Conservation (phyloP, 1,284 basidiomycete species). For the Polyporus tsugae region DNA sequence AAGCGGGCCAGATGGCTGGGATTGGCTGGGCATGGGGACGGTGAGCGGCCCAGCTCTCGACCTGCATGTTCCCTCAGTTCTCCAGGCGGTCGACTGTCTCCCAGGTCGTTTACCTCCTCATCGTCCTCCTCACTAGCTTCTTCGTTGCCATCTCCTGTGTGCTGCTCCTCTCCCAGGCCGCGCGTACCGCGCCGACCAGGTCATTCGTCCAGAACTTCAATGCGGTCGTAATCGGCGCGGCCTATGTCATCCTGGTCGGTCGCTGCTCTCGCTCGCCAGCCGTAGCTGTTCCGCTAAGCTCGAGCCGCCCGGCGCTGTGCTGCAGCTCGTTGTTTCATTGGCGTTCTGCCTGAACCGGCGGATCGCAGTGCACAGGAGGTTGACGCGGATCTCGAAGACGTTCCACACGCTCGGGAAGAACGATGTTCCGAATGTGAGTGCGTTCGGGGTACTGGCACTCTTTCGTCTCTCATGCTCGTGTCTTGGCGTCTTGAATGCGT, state of each 20-base stretch:
- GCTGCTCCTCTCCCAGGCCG: constrained; percentile 72
- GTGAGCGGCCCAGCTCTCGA: not conserved
- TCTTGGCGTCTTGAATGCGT: not conserved
- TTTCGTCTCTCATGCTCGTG: not conserved
- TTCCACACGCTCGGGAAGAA: constrained; percentile 66
- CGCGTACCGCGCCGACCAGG: constrained; percentile 61
- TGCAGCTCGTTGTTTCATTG: constrained; percentile 61
- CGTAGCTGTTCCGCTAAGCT: not conserved
- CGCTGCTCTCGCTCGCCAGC: not conserved
- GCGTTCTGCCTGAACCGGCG: constrained; percentile 72
- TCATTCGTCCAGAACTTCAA: constrained; percentile 70
- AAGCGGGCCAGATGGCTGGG: not conserved
- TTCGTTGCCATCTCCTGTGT: constrained; percentile 68
- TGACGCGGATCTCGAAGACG: constrained; percentile 77
- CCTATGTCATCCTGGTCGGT: constrained; percentile 72
- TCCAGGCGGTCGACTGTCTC: constrained; percentile 41
- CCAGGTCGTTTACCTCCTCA: constrained; percentile 52
- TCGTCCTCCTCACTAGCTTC: constrained; percentile 63
- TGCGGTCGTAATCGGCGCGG: constrained; percentile 67
- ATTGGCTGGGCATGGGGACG: too few species aligned
- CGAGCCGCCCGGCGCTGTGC: not conserved
- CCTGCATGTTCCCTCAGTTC: constrained; percentile 39
- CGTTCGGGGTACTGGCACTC: not conserved
- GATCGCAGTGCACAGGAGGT: constrained; percentile 64
- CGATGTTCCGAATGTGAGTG: constrained; percentile 78